Evolutionary conservation across 257 asterid genomes (phyloP).

Genomic region (Euphrasia confusa): DNA sequence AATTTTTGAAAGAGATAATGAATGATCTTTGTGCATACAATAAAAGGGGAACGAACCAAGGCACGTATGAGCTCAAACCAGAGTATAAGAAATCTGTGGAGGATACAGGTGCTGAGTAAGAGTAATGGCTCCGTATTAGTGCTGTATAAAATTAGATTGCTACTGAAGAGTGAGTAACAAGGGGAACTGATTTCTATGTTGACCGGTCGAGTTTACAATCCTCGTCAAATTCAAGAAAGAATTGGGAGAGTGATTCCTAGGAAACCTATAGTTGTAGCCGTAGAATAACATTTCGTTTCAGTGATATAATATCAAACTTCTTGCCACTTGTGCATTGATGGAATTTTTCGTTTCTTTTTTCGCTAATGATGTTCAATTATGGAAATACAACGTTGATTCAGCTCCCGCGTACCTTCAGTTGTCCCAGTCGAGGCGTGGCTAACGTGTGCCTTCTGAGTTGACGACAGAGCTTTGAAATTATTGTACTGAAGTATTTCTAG

Average conservation of each 20-base stretch:
- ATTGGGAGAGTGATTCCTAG: not conserved
- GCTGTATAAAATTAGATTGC: conserved; percentile 25
- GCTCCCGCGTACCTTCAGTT: not conserved
- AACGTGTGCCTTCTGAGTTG: not conserved
- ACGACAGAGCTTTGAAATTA: not conserved
- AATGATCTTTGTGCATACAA: conserved; percentile 82
- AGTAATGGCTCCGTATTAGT: conserved; percentile 28
- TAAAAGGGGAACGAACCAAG: conserved; percentile 85
- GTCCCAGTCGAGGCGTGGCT: not conserved
- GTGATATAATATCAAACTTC: not conserved
- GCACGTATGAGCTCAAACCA: conserved; percentile 88
- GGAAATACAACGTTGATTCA: not conserved
- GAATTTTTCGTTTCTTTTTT: not conserved
- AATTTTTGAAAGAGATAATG: conserved; percentile 82
- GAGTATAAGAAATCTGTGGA: conserved; percentile 82
- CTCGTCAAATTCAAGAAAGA: not conserved
- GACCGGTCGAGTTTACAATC: conserved; percentile 2
- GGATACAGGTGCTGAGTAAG: conserved; percentile 73
- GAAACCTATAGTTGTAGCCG: not conserved
- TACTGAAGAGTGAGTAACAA: not conserved
- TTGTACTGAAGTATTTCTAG: not conserved
- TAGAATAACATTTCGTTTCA: not conserved
- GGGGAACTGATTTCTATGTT: not conserved
- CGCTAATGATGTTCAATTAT: too few relatives aligned
- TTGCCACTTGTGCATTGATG: not conserved